Percentiles rank a stretch among this genome's conserved stretches.
phyloP scores from a whole-genome alignment of 2,329 filamentous ascomycete species.

The Pseudogymnoascus sp. region DNA sequence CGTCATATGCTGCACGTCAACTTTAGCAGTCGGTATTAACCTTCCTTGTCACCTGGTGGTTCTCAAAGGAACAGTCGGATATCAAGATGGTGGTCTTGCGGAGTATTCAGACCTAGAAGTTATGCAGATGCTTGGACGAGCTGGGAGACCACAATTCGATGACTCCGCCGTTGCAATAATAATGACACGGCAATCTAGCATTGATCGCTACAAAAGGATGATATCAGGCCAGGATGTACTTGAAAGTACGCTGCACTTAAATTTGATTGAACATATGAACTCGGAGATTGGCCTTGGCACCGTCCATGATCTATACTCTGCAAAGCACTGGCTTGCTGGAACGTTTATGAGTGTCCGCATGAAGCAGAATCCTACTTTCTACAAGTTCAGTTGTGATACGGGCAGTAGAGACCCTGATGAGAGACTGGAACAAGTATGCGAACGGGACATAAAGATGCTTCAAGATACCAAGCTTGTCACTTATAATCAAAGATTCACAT shows the following conservation, averaged over 20 bases:
- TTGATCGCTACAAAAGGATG: slow-evolving; percentile 60
- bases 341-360: slow-evolving; percentile 74
- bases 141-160: slow-evolving; percentile 77
- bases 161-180: slow-evolving; percentile 68
- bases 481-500: slow-evolving; percentile 40
- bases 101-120: slow-evolving; percentile 77
- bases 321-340: slow-evolving; percentile 64
- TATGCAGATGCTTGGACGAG: slow-evolving; percentile 85
- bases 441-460: slow-evolving; percentile 57
- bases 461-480: slow-evolving; percentile 50
- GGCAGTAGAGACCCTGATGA: slow-evolving; percentile 47
- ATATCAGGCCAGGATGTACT: slow-evolving; percentile 63
- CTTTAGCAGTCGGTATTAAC: slow-evolving; percentile 75
- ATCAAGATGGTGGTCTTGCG: slow-evolving; percentile 48
- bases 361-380: slow-evolving; percentile 60
- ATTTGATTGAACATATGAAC: slow-evolving; percentile 75
- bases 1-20: slow-evolving; percentile 82
- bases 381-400: slow-evolving; percentile 50
- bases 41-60: slow-evolving; percentile 76
- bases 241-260: slow-evolving; percentile 70
- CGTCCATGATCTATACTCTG: slow-evolving; percentile 53
- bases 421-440: slow-evolving; percentile 61
- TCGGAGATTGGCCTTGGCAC: slow-evolving; percentile 73
- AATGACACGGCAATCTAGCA: slow-evolving; percentile 60
- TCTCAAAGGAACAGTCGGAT: slow-evolving; percentile 68